phyloP scores from a whole-genome alignment of 352 stramenopile species.

The Globisporangium camurandrum region DNA sequence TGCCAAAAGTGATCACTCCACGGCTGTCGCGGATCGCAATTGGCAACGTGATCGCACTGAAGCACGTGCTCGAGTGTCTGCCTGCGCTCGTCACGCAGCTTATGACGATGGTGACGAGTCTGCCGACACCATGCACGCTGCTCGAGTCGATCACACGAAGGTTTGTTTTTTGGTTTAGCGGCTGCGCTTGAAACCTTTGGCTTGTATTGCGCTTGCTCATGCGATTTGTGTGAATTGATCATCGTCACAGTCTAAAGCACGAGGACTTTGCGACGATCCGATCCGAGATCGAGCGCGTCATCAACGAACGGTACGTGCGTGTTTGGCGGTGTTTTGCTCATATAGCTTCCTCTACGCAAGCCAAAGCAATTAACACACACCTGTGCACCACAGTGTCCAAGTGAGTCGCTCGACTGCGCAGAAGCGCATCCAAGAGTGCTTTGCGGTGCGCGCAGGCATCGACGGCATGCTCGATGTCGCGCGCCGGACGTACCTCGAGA shows the following conservation, averaged over 20 bases:
- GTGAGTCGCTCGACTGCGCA: slow-evolving; percentile 56
- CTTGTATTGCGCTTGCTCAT: background rate
- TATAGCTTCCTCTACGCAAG: background rate
- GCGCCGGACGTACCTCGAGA: slow-evolving; percentile 71
- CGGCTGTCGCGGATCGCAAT: slow-evolving; percentile 62
- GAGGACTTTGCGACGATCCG: slow-evolving; percentile 46
- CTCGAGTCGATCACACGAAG: slow-evolving; percentile 63
- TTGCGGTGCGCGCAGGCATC: slow-evolving; percentile 71
- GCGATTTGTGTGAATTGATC: background rate
- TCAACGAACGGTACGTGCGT: slow-evolving; percentile 54
- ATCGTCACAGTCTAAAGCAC: slow-evolving; percentile 36
- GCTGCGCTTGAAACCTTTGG: background rate
- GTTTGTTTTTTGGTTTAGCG: slow-evolving; percentile 13
- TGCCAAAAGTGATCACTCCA: slow-evolving; percentile 72
- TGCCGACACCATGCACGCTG: slow-evolving; percentile 28
- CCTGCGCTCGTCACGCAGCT: slow-evolving; percentile 50
- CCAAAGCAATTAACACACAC: background rate
- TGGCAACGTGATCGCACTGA: slow-evolving; percentile 76
- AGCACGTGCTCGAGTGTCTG: slow-evolving; percentile 67
- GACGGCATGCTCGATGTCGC: slow-evolving; percentile 84
- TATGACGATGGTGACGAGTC: slow-evolving; percentile 18
- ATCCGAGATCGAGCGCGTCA: slow-evolving; percentile 58
- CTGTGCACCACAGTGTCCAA: slow-evolving; percentile 36
- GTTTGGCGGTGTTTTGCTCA: background rate
- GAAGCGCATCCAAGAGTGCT: slow-evolving; percentile 83